Evolutionary conservation across 352 stramenopile genomes (phyloP), one percentile per base, ranked within the genome.

Genomic region (Pythium chondricola): DNA sequence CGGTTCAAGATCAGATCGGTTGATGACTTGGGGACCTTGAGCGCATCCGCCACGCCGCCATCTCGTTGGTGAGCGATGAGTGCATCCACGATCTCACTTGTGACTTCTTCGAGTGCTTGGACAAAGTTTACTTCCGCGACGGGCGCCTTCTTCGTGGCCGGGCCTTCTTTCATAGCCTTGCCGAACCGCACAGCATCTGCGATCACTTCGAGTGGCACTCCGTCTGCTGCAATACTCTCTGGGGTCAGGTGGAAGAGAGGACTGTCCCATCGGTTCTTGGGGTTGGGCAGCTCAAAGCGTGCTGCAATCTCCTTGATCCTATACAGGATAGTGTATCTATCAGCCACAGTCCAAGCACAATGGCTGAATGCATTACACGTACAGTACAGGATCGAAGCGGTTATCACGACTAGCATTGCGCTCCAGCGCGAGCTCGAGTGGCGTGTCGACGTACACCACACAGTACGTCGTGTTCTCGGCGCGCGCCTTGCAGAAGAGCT

Each of bases 211-310:
- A 92, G 32, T 1, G 67, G 71, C 22, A 74, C 27, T 0, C 71
- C 69, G 29, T 82, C 61, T 0, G 36, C 45, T 5, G 40, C 48
- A 26, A 84, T 67, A 13, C 61, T 47, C 16, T 72, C 63, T 1
- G 80, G 77, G 32, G 67, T 83, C 31, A 93, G 40, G 37, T 60
- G 73, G 47, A 92, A 88, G 2, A 97, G 52, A 5, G 93, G 93
- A 49, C 81, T 84, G 55, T 98, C 93, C 93, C 93, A 98, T 45
- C 93, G 83, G 63, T 98, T 97, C 61, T 91, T 87, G n/a, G 82
- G 75, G 48, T 92, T 73, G 2, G 93, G 93, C 21, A 88, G 67
- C 69, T 98, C 93, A 59, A 95, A 97, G 24, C 90, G 73, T 29
- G 65, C 51, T 0, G 93, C 79, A 17, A 98, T 67, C 26, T 87